Conservation (phyloP, 768 basidiomycete genomes). For the Boletales sp. region DNA sequence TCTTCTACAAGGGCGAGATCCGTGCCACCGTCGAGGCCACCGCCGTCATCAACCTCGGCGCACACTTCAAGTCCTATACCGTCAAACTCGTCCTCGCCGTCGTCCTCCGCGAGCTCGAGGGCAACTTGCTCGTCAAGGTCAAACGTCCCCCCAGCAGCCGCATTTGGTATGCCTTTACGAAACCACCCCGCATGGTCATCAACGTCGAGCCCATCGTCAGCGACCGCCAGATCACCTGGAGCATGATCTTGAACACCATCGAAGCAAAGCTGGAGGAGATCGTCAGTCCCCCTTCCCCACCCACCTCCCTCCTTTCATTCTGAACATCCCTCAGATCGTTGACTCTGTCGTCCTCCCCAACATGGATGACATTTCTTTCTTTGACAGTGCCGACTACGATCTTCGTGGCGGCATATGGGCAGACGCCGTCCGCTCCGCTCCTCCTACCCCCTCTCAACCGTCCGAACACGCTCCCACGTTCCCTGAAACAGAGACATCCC, state of each 20-base stretch:
- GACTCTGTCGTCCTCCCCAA: slow-evolving; percentile 95
- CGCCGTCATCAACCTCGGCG: slow-evolving; percentile 79
- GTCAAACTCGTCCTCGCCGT: slow-evolving; percentile 89
- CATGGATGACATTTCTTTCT: slow-evolving; percentile 98
- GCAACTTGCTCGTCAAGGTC: slow-evolving; percentile 83
- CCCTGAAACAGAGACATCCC: slow-evolving; percentile 15
- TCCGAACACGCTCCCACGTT: neutral
- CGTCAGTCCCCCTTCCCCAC: slow-evolving; percentile 42
- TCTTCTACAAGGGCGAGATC: slow-evolving; percentile 83
- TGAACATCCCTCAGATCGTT: slow-evolving; percentile 72
- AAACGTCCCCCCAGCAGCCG: slow-evolving; percentile 96
- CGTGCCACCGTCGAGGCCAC: slow-evolving; percentile 88
- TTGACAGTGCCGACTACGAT: slow-evolving; percentile 62
- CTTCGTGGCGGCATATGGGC: slow-evolving; percentile 89
- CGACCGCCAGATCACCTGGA: slow-evolving; percentile 91
- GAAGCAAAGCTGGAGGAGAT: slow-evolving; percentile 86
- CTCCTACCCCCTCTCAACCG: no score
- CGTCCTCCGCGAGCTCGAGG: slow-evolving; percentile 85
- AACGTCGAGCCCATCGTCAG: slow-evolving; percentile 93
- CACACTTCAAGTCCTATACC: slow-evolving; percentile 82
- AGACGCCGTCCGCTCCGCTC: slow-evolving; percentile 53
- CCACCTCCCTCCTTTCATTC: slow-evolving; percentile 39
- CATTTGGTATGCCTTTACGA: slow-evolving; percentile 91
- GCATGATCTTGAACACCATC: slow-evolving; percentile 86
- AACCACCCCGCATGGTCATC: slow-evolving; percentile 82